Conservation (phyloP, 2,329 filamentous ascomycete species). For the Venturia asperata region DNA sequence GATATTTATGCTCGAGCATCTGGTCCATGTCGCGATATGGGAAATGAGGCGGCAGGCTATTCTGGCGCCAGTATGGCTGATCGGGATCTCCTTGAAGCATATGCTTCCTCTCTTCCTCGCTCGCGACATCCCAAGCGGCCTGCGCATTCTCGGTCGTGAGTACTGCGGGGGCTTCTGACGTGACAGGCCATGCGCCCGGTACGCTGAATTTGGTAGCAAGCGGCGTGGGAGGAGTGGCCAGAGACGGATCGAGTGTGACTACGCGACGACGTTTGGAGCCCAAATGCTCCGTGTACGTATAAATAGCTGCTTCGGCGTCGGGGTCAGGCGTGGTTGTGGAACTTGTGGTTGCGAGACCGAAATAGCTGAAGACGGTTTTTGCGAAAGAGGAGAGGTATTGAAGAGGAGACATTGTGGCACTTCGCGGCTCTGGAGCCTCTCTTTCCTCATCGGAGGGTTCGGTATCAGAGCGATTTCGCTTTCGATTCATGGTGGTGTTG, state of each 20-base stretch:
- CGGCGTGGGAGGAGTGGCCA: neutral
- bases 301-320: neutral
- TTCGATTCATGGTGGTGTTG: neutral
- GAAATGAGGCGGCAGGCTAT: conserved; percentile 5
- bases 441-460: neutral
- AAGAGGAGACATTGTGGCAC: neutral
- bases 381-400: neutral
- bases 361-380: neutral
- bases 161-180: neutral
- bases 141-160: conserved; percentile 8
- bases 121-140: neutral
- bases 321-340: neutral
- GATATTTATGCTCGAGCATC: conserved; percentile 12
- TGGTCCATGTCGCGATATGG: neutral
- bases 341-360: neutral
- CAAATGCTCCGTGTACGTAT: neutral
- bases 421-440: neutral
- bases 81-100: neutral
- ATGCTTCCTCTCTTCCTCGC: neutral
- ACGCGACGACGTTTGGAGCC: conserved; percentile 1
- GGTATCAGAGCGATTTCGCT: neutral
- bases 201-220: neutral
- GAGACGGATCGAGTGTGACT: neutral
- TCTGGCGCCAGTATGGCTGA: conserved; percentile 6
- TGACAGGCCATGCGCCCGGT: conserved; percentile 7